Evolutionary conservation across 2,329 filamentous ascomycete species (phyloP).

Genomic region (Colletotrichum musae): DNA sequence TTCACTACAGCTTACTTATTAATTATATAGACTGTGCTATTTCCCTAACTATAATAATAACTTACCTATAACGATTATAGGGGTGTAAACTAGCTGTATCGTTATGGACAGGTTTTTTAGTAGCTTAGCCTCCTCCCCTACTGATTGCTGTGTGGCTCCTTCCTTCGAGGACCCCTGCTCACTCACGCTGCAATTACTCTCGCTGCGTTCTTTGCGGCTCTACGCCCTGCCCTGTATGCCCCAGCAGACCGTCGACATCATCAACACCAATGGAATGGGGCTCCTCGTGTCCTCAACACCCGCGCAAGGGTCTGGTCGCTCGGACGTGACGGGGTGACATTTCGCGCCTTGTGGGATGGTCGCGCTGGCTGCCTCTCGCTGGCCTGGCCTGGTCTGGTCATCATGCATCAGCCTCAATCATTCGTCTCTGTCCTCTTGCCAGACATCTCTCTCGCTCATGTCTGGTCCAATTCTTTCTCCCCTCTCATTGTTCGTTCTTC

Average conservation of each 20-base stretch:
- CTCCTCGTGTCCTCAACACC: slow-evolving; percentile 18
- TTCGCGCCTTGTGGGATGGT: not conserved
- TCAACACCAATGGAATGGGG: slow-evolving; percentile 10
- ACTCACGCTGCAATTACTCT: too few species aligned
- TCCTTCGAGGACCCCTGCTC: too few species aligned
- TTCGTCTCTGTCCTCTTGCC: not conserved
- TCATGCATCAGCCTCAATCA: slow-evolving; percentile 34
- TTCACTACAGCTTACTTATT: too few species aligned
- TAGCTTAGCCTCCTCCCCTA: too few species aligned
- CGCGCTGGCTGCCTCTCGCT: slow-evolving; percentile 36
- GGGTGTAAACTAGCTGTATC: too few species aligned
- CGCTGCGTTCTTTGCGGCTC: too few species aligned
- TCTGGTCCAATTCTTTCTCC: slow-evolving; percentile 7
- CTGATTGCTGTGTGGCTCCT: too few species aligned
- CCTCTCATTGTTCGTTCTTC: not conserved
- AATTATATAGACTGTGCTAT: too few species aligned
- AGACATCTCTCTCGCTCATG: not conserved
- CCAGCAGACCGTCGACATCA: slow-evolving; percentile 13
- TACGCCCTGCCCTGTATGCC: not conserved
- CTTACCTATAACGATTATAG: too few species aligned
- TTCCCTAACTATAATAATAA: too few species aligned
- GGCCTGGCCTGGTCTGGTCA: not conserved
- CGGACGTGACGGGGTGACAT: slow-evolving; percentile 12
- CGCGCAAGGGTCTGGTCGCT: slow-evolving; percentile 22
- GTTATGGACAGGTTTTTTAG: too few species aligned